Base-by-base conservation (phyloP, 441 rosid genomes). In the Erodium chrysanthum region DNA sequence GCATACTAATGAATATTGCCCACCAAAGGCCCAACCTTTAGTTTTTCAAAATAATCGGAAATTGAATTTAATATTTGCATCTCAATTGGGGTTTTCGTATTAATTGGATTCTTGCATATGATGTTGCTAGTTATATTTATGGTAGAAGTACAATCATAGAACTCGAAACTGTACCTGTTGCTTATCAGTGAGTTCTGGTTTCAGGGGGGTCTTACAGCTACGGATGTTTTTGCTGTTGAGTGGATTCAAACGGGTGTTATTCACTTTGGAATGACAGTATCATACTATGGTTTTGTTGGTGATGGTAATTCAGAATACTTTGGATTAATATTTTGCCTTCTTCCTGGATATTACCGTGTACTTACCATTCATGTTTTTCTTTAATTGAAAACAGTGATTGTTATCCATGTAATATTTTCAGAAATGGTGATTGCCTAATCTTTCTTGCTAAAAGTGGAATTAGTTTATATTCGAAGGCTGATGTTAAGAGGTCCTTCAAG, bases 181-280 rank as follows among this genome's bases (percentile, higher is more conserved):
- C 63, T 67, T 10, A 31, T 68, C 15, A 21, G 62, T 66, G 33
- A 67, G 64, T 25, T 75, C 66, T 80, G 67, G 64, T 76, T 79
- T 76, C 84, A 94, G 96, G 97, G 97, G 59, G 97, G 98, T 71
- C 91, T 92, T 54, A 88, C 96, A 44, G 94, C 97, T 75, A 92
- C 94, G 7, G 88, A 91, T 84, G 97, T 94, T 68, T 91, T 91
- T 80, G 96, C 88, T 74, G 93, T 92, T 22, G 85, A 90, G 80
- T 92, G 98, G 98, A 84, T 88, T 76, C 96, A 86, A 74, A 87
- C 84, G 44, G 97, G 96, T 72, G 71, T 74, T 65, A 75, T 86
- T 67, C 98, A 88, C 84, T 90, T 81, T 74, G 98, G 98, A 75
- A 82, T 89, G 97, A 94, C 96, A 2, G 95, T 87, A 69, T 89